Percentiles rank a stretch among this genome's conserved stretches.
Conservation (phyloP, 176 grass and related monocot species). For the Triticum urartu region DNA sequence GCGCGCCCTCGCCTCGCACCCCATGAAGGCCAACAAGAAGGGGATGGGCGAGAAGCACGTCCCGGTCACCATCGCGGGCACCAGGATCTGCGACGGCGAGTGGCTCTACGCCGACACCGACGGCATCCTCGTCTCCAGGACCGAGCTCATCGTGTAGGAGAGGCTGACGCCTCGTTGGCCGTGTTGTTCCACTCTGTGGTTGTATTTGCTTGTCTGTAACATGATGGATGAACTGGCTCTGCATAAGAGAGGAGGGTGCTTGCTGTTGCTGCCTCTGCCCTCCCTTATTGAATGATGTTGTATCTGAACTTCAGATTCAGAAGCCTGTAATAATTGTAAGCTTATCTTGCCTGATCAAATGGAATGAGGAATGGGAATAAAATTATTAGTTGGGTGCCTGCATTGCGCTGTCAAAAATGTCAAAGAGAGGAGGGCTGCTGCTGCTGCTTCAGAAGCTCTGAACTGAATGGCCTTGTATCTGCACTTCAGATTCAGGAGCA, state of each 20-base stretch:
- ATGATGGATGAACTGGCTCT: background rate
- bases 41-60: constrained; percentile 75
- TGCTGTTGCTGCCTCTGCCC: background rate
- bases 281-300: background rate
- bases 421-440: too few species aligned
- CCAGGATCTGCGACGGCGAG: constrained; percentile 68
- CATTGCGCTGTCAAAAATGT: too few species aligned
- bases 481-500: too few species aligned
- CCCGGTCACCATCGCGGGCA: constrained; percentile 47
- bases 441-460: too few species aligned
- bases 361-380: background rate
- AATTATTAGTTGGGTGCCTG: too few species aligned
- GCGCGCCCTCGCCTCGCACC: constrained; percentile 65
- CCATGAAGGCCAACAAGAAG: constrained; percentile 87
- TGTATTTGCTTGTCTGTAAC: background rate
- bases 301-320: background rate
- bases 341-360: background rate
- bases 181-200: background rate
- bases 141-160: constrained; percentile 48
- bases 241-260: background rate
- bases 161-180: background rate
- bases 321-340: background rate
- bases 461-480: too few species aligned
- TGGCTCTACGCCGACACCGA: constrained; percentile 78
- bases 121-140: constrained; percentile 64